These are phyloP conservation scores for Angophora floribunda DNA, from an alignment of 345 rosid species.

Conservation along the genomic window DNA sequence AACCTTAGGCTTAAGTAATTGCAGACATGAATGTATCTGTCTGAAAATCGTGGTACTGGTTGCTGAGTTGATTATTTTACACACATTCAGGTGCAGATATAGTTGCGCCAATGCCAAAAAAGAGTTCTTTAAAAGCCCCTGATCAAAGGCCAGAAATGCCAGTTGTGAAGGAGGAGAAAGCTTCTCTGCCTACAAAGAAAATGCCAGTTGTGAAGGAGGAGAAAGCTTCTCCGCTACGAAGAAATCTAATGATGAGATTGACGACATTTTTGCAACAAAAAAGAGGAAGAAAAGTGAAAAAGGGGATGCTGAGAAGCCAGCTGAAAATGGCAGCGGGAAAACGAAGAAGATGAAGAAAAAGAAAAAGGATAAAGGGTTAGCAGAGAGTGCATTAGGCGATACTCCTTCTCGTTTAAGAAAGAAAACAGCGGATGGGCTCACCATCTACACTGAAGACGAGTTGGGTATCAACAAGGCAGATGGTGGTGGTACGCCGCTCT, in stretches of 20 bases:
- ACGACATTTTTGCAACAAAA: constrained; percentile 1
- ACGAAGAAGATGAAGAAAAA: constrained; percentile 11
- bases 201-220: not conserved
- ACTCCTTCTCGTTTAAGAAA: constrained; percentile 17
- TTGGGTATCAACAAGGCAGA: constrained; percentile 41
- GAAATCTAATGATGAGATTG: constrained; percentile 6
- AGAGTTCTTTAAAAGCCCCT: not conserved
- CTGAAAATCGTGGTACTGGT: not conserved
- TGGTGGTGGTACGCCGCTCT: constrained; percentile 56
- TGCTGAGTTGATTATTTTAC: not conserved
- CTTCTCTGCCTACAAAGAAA: not conserved
- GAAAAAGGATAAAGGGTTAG: constrained; percentile 15
- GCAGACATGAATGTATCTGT: not conserved
- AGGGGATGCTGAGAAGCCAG: not conserved
- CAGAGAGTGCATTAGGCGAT: not conserved
- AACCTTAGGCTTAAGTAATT: not conserved
- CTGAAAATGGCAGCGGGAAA: not conserved
- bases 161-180: not conserved
- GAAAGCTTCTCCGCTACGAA: not conserved
- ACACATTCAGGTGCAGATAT: not conserved
- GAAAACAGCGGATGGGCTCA: constrained; percentile 49
- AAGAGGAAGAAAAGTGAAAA: constrained; percentile 3
- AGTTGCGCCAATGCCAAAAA: not conserved
- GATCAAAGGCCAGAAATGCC: not conserved
- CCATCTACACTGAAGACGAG: constrained; percentile 59